A percentile compares a stretch with the other conserved stretches of the same genome.
These are phyloP conservation scores for Vanrija pseudolonga DNA, from an alignment of 1,284 basidiomycete genomes.

Conservation along the genomic window DNA sequence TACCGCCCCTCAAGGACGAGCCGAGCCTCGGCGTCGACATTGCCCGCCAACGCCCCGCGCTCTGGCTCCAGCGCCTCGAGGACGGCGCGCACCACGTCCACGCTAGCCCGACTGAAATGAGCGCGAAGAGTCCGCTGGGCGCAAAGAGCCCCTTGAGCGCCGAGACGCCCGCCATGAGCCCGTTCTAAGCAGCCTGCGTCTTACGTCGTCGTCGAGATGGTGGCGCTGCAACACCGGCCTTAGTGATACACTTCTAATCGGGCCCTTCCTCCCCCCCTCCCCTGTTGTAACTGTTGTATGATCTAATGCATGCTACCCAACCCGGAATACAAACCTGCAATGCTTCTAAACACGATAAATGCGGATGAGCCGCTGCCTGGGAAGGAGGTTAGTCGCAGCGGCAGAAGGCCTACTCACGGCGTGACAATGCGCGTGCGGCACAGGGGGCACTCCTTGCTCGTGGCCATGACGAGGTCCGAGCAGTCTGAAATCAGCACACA, in stretches of 20 bases:
- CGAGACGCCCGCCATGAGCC: neutral
- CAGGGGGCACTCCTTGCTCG: constrained; percentile 75
- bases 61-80: neutral
- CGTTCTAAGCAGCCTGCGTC: neutral
- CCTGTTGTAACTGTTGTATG: neutral
- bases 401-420: constrained; percentile 17
- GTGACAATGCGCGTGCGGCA: constrained; percentile 76
- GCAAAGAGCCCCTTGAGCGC: no score
- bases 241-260: no score
- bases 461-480: constrained; percentile 74
- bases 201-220: neutral
- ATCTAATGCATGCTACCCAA: neutral
- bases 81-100: neutral
- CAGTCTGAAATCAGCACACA: constrained; percentile 51
- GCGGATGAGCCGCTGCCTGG: constrained; percentile 62
- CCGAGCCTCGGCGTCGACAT: neutral
- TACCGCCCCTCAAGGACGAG: neutral
- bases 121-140: neutral
- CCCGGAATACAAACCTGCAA: neutral
- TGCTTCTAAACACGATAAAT: constrained; percentile 52
- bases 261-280: neutral
- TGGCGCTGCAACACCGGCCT: neutral
- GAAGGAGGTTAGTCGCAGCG: neutral
- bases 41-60: neutral
- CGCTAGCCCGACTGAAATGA: constrained; percentile 1